Evolutionary conservation across 306 rosid species (phyloP).

Genomic region (Casuarina glauca): DNA sequence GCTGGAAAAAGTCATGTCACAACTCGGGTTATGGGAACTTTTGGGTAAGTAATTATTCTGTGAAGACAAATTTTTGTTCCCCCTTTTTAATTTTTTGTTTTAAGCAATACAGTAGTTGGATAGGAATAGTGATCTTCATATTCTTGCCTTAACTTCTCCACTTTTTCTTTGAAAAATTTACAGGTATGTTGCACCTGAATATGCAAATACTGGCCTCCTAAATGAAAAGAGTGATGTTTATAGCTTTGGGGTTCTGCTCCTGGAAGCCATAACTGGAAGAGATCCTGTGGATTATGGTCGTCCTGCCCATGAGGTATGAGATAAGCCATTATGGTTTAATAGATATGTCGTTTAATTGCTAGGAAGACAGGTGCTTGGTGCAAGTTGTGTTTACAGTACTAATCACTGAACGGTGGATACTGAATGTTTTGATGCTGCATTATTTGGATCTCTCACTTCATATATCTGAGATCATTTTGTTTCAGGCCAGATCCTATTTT

Average conservation of each 20-base stretch:
- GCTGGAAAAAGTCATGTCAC: constrained; percentile 92
- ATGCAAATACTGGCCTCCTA: constrained; percentile 87
- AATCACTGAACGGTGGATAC: constrained; percentile 7
- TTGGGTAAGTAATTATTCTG: constrained; percentile 61
- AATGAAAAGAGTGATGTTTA: constrained; percentile 93
- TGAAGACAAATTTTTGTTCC: constrained; percentile 3
- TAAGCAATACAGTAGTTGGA: not conserved
- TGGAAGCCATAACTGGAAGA: constrained; percentile 88
- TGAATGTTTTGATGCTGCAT: constrained; percentile 13
- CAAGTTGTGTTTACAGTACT: constrained; percentile 18
- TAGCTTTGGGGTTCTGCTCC: constrained; percentile 86
- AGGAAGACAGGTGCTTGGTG: not conserved
- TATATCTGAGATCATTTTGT: not conserved
- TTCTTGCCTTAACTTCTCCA: not conserved
- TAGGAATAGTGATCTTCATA: constrained; percentile 4
- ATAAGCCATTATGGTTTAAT: constrained; percentile 17
- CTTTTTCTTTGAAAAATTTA: constrained; percentile 13
- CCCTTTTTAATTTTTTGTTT: constrained; percentile 10
- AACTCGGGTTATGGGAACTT: constrained; percentile 96
- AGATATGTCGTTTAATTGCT: not conserved
- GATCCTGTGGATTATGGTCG: constrained; percentile 93
- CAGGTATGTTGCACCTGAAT: constrained; percentile 94
- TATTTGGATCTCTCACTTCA: not conserved
- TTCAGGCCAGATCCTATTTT: constrained; percentile 13
- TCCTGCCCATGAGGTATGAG: constrained; percentile 69